Percentiles rank a stretch among this genome's conserved stretches.
phyloP scores from a whole-genome alignment of 768 basidiomycete genomes.

The Holtermannia corniformis region DNA sequence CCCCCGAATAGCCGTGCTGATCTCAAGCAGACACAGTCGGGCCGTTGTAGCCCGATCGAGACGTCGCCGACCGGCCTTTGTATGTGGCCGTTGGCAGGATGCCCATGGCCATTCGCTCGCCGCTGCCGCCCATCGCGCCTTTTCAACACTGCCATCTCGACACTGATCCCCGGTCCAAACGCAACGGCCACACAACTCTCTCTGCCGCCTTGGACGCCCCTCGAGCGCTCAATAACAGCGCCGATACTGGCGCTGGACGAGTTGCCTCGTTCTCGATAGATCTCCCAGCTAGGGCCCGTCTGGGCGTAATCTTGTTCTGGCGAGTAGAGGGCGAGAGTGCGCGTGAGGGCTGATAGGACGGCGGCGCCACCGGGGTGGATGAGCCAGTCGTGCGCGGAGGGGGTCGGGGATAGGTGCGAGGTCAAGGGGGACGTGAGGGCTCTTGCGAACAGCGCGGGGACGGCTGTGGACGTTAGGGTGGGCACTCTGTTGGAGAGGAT shows the following conservation, averaged over 20 bases:
- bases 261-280: conserved; percentile 16
- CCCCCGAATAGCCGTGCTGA: background rate
- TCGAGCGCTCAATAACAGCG: conserved; percentile 10
- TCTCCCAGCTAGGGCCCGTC: conserved; percentile 9
- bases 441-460: conserved; percentile 7
- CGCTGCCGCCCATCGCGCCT: conserved; percentile 9
- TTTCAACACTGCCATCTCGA: conserved; percentile 15
- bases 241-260: conserved; percentile 14
- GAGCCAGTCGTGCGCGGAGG: conserved; percentile 15
- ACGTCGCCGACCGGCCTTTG: background rate
- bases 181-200: conserved; percentile 15
- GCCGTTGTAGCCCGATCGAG: background rate
- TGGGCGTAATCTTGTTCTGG: conserved; percentile 8
- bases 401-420: conserved; percentile 2
- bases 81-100: background rate
- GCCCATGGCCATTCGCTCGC: background rate
- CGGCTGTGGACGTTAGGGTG: conserved; percentile 9
- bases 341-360: conserved; percentile 14
- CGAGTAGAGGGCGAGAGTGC: background rate
- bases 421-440: background rate
- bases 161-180: conserved; percentile 18
- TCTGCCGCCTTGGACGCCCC: conserved; percentile 3
- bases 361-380: conserved; percentile 19
- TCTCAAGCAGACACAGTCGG: background rate
- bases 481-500: conserved; percentile 14